Evolutionary conservation across 805 yeast genomes (phyloP), one percentile per base, ranked within the genome.

Genomic region (Lachancea kluyveri): DNA sequence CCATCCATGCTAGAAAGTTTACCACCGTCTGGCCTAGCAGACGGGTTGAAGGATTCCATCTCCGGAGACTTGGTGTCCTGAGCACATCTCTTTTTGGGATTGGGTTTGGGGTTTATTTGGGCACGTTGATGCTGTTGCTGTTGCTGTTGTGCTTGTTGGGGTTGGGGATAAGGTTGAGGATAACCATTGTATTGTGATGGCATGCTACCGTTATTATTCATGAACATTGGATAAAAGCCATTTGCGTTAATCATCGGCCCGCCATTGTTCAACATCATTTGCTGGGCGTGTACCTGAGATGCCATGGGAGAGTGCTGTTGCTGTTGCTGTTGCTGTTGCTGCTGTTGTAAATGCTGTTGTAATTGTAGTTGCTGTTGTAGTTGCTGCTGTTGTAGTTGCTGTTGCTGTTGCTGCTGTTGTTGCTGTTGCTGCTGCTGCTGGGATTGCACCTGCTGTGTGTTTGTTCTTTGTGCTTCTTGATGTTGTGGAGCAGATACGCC

Each of bases 1-100:
- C 90, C 88, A 46, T 68, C 47, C 32, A 31, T 39, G 32, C 39
- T 39, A 4, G 43, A 42, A n/a, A 32, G 31, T 17, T 26, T 43
- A 21, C 14, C n/a, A 19, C 29, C 19, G 11, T 33, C 37, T 10
- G 29, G 29, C 8, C 18, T 28, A 19, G 8, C 10, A 8, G n/a
- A 24, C 8, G 26, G 26, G 8, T 8, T 24, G n/a, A 9, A n/a
- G n/a, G n/a, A n/a, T n/a, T n/a, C n/a, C n/a, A n/a, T n/a, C n/a
- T n/a, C n/a, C n/a, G n/a, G n/a, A n/a, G n/a, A n/a, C n/a, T n/a
- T n/a, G n/a, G n/a, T n/a, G n/a, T n/a, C n/a, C n/a, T n/a, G n/a
- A n/a, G n/a, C n/a, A n/a, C n/a, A n/a, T n/a, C n/a, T n/a, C n/a
- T n/a, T n/a, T n/a, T n/a, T n/a, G n/a, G n/a, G n/a, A n/a, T n/a